Conservation (phyloP, 352 stramenopile genomes). For the Phytophthora foliorum region DNA sequence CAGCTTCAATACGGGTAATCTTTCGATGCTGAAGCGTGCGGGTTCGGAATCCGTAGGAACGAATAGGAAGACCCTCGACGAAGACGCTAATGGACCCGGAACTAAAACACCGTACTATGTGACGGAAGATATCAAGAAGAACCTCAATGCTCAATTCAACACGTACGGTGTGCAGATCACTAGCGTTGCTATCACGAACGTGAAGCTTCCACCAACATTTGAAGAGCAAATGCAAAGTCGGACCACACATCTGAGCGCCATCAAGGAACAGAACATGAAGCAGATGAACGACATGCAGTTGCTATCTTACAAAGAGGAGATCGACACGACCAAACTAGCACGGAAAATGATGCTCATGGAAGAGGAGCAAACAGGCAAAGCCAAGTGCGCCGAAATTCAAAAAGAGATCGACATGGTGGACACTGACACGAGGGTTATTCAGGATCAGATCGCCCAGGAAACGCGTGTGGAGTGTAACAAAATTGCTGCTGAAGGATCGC, state of each 20-base stretch:
- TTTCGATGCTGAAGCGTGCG: conserved; percentile 33
- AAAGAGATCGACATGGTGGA: conserved; percentile 55
- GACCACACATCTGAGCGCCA: conserved; percentile 63
- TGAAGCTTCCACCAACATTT: conserved; percentile 62
- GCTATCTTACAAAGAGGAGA: conserved; percentile 55
- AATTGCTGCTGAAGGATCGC: conserved; percentile 38
- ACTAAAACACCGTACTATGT: conserved; percentile 42
- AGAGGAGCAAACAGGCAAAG: conserved; percentile 58
- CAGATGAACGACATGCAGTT: conserved; percentile 76
- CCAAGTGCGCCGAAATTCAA: conserved; percentile 48
- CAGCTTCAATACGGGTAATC: conserved; percentile 55
- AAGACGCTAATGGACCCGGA: background rate
- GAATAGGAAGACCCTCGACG: conserved; percentile 5
- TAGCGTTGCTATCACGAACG: conserved; percentile 72
- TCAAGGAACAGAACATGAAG: conserved; percentile 80
- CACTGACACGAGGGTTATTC: conserved; percentile 42
- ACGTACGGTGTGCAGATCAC: conserved; percentile 69
- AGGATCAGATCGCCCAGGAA: conserved; percentile 34
- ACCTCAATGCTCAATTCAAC: conserved; percentile 76
- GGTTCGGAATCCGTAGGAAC: background rate
- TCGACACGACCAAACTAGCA: conserved; percentile 55
- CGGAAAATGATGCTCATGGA: conserved; percentile 57
- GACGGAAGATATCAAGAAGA: conserved; percentile 67
- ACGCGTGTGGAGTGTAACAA: conserved; percentile 47
- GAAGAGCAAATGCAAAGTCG: conserved; percentile 71